Evolutionary conservation across 495 filamentous ascomycete genomes (phyloP).

Genomic region (Sordaria brevicollis): DNA sequence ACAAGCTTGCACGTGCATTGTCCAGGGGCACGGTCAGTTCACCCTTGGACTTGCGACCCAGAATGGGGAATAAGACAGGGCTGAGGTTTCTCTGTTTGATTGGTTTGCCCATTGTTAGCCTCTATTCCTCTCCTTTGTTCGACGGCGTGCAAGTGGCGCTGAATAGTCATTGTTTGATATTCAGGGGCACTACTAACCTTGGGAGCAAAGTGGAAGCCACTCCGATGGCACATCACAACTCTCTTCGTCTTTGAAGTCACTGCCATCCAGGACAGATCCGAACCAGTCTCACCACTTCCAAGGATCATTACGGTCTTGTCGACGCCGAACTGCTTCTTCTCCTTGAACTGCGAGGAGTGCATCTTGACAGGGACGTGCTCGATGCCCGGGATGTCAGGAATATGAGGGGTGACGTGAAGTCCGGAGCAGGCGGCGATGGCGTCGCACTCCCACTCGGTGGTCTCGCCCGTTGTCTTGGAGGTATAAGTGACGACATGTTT

Average conservation of each 20-base stretch:
- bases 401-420: constrained; percentile 29
- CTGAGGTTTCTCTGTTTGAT: constrained; percentile 15
- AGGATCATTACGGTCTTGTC: constrained; percentile 31
- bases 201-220: constrained; percentile 31
- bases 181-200: constrained; percentile 9
- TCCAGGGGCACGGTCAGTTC: constrained; percentile 28
- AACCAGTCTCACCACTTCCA: constrained; percentile 34
- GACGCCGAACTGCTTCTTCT: constrained; percentile 24
- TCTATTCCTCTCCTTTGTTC: not conserved
- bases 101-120: not conserved
- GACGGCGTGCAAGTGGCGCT: not conserved
- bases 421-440: constrained; percentile 35
- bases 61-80: constrained; percentile 19
- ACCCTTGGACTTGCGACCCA: constrained; percentile 15
- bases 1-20: constrained; percentile 31
- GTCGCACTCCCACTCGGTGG: constrained; percentile 23
- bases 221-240: constrained; percentile 31
- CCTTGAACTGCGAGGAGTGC: constrained; percentile 36
- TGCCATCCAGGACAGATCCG: constrained; percentile 31
- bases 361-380: constrained; percentile 26
- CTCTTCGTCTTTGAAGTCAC: constrained; percentile 27
- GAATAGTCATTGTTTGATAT: not conserved
- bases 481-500: constrained; percentile 21
- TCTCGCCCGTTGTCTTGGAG: not conserved
- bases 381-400: constrained; percentile 27